Percentiles rank a stretch among this genome's conserved stretches.
These are phyloP conservation scores for Cladobotryum protrusum DNA, from an alignment of 2,329 filamentous ascomycete species.

Conservation along the genomic window DNA sequence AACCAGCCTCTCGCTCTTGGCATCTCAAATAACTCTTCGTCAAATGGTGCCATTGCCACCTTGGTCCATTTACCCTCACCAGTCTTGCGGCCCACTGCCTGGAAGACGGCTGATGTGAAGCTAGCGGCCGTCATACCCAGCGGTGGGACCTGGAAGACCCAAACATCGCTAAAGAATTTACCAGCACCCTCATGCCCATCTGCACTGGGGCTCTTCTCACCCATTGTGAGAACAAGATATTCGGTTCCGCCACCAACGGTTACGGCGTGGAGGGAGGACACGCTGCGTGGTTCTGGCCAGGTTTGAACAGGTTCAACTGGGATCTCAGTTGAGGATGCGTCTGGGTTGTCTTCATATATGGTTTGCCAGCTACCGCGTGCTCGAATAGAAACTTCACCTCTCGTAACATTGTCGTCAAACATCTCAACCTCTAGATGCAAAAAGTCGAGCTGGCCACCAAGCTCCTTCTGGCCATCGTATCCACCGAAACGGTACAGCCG, in stretches of 20 bases:
- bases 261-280: constrained; percentile 48
- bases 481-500: constrained; percentile 75
- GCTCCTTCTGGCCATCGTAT: constrained; percentile 63
- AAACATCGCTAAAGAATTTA: constrained; percentile 54
- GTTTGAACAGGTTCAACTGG: constrained; percentile 26
- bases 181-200: constrained; percentile 46
- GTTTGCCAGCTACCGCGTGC: constrained; percentile 51
- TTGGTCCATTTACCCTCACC: constrained; percentile 54
- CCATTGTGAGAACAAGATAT: constrained; percentile 56
- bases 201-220: constrained; percentile 46
- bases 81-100: constrained; percentile 45
- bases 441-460: constrained; percentile 67
- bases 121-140: constrained; percentile 48
- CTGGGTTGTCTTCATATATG: constrained; percentile 34
- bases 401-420: constrained; percentile 44
- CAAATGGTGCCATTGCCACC: constrained; percentile 41
- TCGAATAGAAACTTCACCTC: constrained; percentile 44
- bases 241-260: constrained; percentile 54
- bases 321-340: constrained; percentile 30
- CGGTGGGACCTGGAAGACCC: constrained; percentile 57
- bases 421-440: constrained; percentile 51
- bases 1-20: constrained; percentile 53
- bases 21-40: constrained; percentile 45
- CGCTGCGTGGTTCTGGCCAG: constrained; percentile 50
- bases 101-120: constrained; percentile 49